phyloP scores from a whole-genome alignment of 257 asterid species.

The Solanum virginianum region DNA sequence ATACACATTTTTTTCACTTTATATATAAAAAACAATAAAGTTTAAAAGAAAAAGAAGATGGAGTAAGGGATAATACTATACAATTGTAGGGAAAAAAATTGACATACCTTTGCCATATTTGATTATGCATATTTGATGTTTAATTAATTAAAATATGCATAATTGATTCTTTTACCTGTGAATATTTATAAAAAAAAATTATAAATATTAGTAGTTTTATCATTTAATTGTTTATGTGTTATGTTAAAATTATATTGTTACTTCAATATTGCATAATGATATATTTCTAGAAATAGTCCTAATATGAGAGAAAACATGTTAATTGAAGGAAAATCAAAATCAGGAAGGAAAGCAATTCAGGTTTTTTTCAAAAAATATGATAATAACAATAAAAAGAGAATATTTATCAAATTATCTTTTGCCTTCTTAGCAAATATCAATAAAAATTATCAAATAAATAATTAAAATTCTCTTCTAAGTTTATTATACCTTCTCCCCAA shows the following conservation, averaged over 20 bases:
- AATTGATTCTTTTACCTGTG: not conserved
- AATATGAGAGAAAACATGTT: too few species aligned
- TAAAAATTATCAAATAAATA: too few species aligned
- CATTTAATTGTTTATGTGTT: not conserved
- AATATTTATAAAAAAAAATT: not conserved
- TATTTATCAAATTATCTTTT: too few species aligned
- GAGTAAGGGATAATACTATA: not conserved
- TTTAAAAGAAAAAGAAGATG: not conserved
- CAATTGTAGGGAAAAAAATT: not conserved
- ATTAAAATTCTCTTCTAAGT: too few species aligned
- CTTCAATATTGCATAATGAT: not conserved
- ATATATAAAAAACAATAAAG: not conserved
- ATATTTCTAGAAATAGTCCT: not conserved
- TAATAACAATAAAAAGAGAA: too few species aligned
- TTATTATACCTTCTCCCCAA: too few species aligned
- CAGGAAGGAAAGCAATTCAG: too few species aligned
- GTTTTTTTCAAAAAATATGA: too few species aligned
- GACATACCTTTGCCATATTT: not conserved
- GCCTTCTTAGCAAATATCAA: too few species aligned
- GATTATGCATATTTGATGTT: not conserved
- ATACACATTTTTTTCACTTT: not conserved
- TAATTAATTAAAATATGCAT: not conserved
- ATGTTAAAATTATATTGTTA: not conserved
- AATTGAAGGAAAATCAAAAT: too few species aligned
- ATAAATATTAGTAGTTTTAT: not conserved